Conservation (phyloP, 2,329 filamentous ascomycete genomes). For the Alternaria sp. region DNA sequence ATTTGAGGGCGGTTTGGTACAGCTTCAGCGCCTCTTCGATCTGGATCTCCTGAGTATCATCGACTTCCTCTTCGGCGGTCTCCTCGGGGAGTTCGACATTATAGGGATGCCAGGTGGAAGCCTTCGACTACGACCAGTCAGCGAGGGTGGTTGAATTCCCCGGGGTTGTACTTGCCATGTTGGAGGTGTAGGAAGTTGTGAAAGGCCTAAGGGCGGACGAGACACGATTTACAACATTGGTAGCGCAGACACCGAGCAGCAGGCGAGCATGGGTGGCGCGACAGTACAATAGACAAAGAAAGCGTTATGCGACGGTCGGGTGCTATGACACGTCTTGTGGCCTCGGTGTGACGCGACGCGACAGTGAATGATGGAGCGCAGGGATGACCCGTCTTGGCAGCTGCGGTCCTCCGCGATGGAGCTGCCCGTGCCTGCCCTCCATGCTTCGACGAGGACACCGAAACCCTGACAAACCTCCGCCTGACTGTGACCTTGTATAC, state of each 20-base stretch:
- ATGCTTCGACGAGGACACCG: slow-evolving; percentile 20
- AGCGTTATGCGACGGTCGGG: background rate
- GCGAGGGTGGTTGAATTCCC: background rate
- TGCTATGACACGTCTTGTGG: background rate
- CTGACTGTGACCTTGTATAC: slow-evolving; percentile 17
- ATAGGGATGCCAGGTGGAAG: slow-evolving; percentile 76
- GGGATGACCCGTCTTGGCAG: slow-evolving; percentile 23
- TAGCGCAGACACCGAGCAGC: slow-evolving; percentile 2
- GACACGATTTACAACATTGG: slow-evolving; percentile 21
- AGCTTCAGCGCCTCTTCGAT: slow-evolving; percentile 96
- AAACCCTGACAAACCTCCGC: slow-evolving; percentile 27
- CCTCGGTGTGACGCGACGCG: slow-evolving; percentile 24
- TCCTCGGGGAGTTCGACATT: slow-evolving; percentile 95
- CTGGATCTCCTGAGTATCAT: slow-evolving; percentile 95
- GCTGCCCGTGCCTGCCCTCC: slow-evolving; percentile 29
- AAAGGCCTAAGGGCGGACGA: slow-evolving; percentile 10
- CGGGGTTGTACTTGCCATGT: slow-evolving; percentile 32
- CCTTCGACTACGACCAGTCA: slow-evolving; percentile 41
- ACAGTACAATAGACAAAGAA: background rate
- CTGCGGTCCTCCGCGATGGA: slow-evolving; percentile 26
- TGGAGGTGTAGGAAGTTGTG: slow-evolving; percentile 14
- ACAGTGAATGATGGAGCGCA: slow-evolving; percentile 19
- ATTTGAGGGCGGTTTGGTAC: slow-evolving; percentile 89
- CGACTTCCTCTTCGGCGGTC: slow-evolving; percentile 86
- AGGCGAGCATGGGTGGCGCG: slow-evolving; percentile 17